These are phyloP conservation scores for Erysimum pusillum DNA, from an alignment of 441 rosid genomes.

Conservation along the genomic window DNA sequence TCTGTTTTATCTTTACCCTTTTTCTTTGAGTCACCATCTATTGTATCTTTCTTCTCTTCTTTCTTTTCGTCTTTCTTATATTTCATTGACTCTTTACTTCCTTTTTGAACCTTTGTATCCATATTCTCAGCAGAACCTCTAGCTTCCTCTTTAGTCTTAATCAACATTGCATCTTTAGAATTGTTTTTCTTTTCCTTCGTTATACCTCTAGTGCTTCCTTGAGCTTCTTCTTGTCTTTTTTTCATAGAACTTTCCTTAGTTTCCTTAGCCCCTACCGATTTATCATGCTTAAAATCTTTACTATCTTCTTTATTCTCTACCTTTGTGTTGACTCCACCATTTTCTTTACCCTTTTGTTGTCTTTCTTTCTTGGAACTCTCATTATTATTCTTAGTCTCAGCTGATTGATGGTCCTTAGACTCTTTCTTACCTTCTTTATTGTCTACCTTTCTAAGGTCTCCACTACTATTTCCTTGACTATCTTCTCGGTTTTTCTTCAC, in stretches of 20 bases:
- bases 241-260: background rate
- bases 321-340: background rate
- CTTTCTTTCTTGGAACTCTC: background rate
- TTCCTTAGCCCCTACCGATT: background rate
- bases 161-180: slow-evolving; percentile 1
- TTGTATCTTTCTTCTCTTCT: background rate
- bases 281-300: background rate
- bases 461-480: background rate
- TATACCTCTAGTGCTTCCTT: background rate
- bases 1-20: background rate
- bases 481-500: background rate
- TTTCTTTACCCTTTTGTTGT: background rate
- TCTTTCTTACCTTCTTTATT: background rate
- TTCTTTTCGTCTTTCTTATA: background rate
- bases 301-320: background rate
- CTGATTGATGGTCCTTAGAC: background rate
- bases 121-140: background rate
- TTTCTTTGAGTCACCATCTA: background rate
- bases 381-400: background rate
- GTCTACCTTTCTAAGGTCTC: background rate
- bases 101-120: background rate
- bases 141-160: background rate
- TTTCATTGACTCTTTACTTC: background rate
- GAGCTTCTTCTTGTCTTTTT: slow-evolving; percentile 2
- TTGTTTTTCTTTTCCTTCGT: background rate